Conservation (phyloP, 116 monocot species). For the Posidonia oceanica region DNA sequence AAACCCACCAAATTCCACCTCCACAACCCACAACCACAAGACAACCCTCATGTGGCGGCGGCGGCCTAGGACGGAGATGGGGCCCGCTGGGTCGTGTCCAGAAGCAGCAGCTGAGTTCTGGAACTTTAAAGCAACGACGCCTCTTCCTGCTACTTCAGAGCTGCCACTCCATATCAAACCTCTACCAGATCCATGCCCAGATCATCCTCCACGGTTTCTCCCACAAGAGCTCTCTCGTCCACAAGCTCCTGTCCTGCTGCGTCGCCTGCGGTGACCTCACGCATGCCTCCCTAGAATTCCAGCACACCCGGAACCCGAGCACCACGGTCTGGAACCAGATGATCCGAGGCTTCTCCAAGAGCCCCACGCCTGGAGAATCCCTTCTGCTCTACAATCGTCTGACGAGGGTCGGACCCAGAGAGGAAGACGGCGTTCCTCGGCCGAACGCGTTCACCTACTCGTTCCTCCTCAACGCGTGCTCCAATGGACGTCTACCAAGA, state of each 20-base stretch:
- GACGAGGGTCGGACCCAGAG: not conserved
- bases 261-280: conserved; percentile 11
- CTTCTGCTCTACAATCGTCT: conserved; percentile 17
- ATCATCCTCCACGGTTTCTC: conserved; percentile 25
- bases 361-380: not conserved
- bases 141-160: conserved; percentile 24
- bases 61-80: too few species aligned
- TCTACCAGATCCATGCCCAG: conserved; percentile 27
- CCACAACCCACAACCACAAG: too few species aligned
- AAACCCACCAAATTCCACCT: too few species aligned
- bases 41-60: too few species aligned
- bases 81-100: not conserved
- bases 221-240: conserved; percentile 22
- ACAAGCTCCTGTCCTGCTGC: conserved; percentile 28
- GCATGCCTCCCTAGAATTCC: conserved; percentile 14
- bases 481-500: not conserved
- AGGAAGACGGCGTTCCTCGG: not conserved
- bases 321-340: conserved; percentile 31
- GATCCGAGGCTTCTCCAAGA: conserved; percentile 15
- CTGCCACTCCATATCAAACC: conserved; percentile 7
- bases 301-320: conserved; percentile 5
- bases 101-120: not conserved
- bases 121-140: conserved; percentile 10
- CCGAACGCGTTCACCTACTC: conserved; percentile 35
- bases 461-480: conserved; percentile 23